phyloP scores from a whole-genome alignment of 495 filamentous ascomycete genomes.

The Pyrenopolyporus hunteri region DNA sequence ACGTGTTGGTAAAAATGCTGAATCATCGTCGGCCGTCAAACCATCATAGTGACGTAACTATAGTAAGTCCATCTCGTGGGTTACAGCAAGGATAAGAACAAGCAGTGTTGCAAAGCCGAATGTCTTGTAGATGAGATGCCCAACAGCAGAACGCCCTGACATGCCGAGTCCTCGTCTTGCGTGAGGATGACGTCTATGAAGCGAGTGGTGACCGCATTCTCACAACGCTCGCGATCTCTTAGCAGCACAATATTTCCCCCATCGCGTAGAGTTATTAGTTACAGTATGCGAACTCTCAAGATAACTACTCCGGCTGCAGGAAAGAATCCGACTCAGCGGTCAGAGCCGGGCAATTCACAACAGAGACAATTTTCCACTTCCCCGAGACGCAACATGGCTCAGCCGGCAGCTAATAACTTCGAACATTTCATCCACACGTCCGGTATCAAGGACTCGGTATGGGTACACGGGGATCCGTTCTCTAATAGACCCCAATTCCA shows the following conservation, averaged over 20 bases:
- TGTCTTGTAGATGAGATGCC: not conserved
- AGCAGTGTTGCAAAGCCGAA: not conserved
- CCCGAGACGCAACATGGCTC: constrained; percentile 1
- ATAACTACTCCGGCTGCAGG: not conserved
- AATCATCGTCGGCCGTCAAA: constrained; percentile 10
- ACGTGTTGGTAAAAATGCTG: constrained; percentile 15
- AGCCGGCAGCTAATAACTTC: not conserved
- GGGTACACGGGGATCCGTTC: constrained; percentile 58
- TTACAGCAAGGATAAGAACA: constrained; percentile 14
- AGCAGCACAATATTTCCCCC: not conserved
- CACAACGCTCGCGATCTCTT: not conserved
- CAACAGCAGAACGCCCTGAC: not conserved
- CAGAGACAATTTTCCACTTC: not conserved
- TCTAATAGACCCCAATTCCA: constrained; percentile 53
- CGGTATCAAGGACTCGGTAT: constrained; percentile 57
- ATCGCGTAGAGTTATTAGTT: not conserved
- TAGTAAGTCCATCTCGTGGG: constrained; percentile 1
- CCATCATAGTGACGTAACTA: constrained; percentile 20
- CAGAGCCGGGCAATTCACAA: not conserved
- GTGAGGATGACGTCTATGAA: constrained; percentile 22
- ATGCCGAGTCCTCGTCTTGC: constrained; percentile 3
- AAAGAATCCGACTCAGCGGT: not conserved
- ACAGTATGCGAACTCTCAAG: not conserved
- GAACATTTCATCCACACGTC: constrained; percentile 56
- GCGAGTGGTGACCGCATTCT: constrained; percentile 24